Percentiles rank a stretch among this genome's conserved stretches.
phyloP scores from a whole-genome alignment of 2,329 filamentous ascomycete species.

The Phialophora tarda region DNA sequence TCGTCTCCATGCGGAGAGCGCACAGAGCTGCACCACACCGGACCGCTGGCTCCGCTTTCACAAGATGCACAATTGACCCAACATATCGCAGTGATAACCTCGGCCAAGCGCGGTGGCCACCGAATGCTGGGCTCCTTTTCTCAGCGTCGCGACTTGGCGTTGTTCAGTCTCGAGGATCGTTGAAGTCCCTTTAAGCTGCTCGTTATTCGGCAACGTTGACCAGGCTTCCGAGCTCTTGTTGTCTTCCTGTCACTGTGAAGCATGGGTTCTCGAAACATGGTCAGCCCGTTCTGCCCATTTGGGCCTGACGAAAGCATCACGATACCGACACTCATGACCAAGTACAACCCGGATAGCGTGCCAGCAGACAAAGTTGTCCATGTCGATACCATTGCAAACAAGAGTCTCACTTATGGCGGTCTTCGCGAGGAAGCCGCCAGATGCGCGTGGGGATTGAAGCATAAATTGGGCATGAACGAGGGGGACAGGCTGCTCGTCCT shows the following conservation, averaged over 20 bases:
- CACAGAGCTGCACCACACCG: neutral
- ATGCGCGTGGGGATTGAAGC: constrained; percentile 40
- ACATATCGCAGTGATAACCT: neutral
- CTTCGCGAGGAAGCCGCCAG: constrained; percentile 38
- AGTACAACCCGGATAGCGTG: constrained; percentile 41
- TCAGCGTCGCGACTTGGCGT: neutral
- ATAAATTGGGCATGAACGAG: constrained; percentile 35
- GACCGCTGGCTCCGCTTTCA: neutral
- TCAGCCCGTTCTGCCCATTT: constrained; percentile 15
- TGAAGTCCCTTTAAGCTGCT: neutral
- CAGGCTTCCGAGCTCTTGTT: neutral
- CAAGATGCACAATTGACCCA: neutral
- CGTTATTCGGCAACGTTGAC: neutral
- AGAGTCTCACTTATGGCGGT: constrained; percentile 40
- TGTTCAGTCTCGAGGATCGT: neutral
- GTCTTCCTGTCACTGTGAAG: neutral
- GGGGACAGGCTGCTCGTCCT: constrained; percentile 39
- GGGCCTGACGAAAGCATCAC: constrained; percentile 33
- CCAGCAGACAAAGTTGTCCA: constrained; percentile 39
- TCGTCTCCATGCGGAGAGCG: neutral
- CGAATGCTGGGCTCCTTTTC: neutral
- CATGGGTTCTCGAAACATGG: constrained; percentile 9
- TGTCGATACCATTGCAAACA: constrained; percentile 39
- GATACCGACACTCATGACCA: constrained; percentile 40
- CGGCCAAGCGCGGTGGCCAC: constrained; percentile 1